Percentiles rank a stretch among this genome's conserved stretches.
These are phyloP conservation scores for Nyssa sinensis DNA, from an alignment of 148 eudicot species.

Conservation along the genomic window DNA sequence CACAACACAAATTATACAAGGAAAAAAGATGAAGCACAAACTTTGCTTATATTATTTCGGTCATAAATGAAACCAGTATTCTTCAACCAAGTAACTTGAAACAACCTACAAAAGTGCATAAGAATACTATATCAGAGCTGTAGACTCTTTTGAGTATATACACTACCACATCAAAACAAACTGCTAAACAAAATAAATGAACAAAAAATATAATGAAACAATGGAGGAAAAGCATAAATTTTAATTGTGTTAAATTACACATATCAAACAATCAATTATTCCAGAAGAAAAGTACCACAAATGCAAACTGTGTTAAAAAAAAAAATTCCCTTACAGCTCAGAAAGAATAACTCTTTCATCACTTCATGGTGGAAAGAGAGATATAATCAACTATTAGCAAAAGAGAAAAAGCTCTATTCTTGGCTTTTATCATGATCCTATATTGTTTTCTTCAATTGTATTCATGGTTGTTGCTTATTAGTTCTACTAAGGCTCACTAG, in stretches of 20 bases:
- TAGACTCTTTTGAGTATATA: not conserved
- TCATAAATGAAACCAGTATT: constrained; percentile 89
- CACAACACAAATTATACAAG: constrained; percentile 1
- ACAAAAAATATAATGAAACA: not conserved
- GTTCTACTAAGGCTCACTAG: too few species aligned
- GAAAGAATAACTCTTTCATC: not conserved
- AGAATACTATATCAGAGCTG: constrained; percentile 37
- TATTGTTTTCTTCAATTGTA: too few species aligned
- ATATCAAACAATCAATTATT: not conserved
- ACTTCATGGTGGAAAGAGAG: not conserved
- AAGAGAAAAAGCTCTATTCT: not conserved
- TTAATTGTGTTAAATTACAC: not conserved
- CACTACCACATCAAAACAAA: not conserved
- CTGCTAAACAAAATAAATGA: not conserved
- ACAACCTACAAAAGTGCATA: constrained; percentile 80
- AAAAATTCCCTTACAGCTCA: not conserved
- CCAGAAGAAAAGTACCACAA: not conserved
- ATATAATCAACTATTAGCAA: not conserved
- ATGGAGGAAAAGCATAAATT: not conserved
- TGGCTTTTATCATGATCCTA: not conserved
- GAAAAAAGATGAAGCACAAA: constrained; percentile 45
- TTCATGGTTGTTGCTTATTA: not conserved
- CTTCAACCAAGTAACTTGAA: constrained; percentile 88
- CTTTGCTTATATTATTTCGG: constrained; percentile 65
- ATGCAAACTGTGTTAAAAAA: not conserved